phyloP scores from a whole-genome alignment of 1,139 yeast species.

The Yamadazyma oceani region DNA sequence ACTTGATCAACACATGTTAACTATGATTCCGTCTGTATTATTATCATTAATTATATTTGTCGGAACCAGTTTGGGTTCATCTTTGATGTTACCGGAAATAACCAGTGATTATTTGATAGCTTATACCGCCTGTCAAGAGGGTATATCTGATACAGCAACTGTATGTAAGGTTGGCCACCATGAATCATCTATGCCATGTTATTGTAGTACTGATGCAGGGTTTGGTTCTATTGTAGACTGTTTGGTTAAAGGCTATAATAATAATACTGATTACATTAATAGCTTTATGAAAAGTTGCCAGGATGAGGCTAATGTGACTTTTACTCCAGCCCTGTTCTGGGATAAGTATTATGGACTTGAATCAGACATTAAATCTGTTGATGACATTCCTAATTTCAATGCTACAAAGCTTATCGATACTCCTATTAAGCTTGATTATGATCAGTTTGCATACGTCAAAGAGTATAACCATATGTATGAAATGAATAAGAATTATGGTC shows the following conservation, averaged over 20 bases:
- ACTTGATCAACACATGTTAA: too few relatives aligned
- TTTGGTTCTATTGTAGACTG: conserved; percentile 23
- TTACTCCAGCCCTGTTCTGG: conserved; percentile 11
- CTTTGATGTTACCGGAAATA: conserved; percentile 7
- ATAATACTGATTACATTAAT: conserved; percentile 14
- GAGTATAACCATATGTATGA: conserved; percentile 4
- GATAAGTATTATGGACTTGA: conserved; percentile 11
- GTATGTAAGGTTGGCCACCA: conserved; percentile 8
- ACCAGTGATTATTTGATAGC: conserved; percentile 1
- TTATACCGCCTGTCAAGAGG: conserved; percentile 7
- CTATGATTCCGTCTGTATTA: too few relatives aligned
- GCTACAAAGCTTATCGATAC: conserved; percentile 8
- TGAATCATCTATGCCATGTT: conserved; percentile 12
- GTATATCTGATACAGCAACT: conserved; percentile 8
- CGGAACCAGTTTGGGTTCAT: neutral
- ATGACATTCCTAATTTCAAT: conserved; percentile 13
- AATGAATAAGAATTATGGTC: conserved; percentile 23
- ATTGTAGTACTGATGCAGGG: conserved; percentile 18
- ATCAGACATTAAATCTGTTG: conserved; percentile 8
- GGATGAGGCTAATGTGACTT: conserved; percentile 4
- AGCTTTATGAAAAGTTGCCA: conserved; percentile 18
- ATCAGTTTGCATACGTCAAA: conserved; percentile 6
- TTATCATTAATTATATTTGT: too few relatives aligned
- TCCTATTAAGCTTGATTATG: conserved; percentile 14
- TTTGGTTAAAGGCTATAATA: conserved; percentile 19